Evolutionary conservation across 2,329 filamentous ascomycete genomes (phyloP).

Genomic region (Didymella lethalis): DNA sequence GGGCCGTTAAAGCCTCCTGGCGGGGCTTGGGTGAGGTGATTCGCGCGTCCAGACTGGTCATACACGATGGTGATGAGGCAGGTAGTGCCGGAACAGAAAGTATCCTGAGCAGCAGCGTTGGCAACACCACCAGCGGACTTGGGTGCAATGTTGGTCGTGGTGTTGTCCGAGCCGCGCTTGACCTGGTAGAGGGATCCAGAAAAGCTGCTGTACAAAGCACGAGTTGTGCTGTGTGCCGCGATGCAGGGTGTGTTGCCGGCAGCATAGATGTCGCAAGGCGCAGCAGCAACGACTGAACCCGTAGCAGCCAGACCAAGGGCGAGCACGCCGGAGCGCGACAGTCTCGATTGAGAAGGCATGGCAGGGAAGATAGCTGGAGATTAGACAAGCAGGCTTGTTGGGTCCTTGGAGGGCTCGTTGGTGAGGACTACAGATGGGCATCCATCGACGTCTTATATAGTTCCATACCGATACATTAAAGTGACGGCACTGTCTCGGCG

Average conservation of each 20-base stretch:
- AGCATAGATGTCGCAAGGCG: constrained; percentile 69
- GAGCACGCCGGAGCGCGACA: constrained; percentile 22
- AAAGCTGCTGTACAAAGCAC: constrained; percentile 65
- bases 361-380: not conserved
- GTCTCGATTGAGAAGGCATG: constrained; percentile 18
- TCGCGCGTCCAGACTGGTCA: constrained; percentile 69
- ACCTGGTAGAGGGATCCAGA: constrained; percentile 67
- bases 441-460: not conserved
- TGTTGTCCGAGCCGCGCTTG: constrained; percentile 61
- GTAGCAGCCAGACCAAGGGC: constrained; percentile 49
- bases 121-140: constrained; percentile 68
- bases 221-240: constrained; percentile 71
- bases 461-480: no score
- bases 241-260: constrained; percentile 68
- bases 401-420: not conserved
- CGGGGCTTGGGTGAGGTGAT: constrained; percentile 70
- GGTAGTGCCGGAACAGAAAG: constrained; percentile 67
- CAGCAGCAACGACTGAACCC: constrained; percentile 58
- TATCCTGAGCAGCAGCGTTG: constrained; percentile 67
- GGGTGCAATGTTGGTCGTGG: constrained; percentile 60
- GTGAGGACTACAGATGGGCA: not conserved
- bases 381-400: not conserved
- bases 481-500: not conserved
- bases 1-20: constrained; percentile 66
- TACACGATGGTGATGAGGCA: constrained; percentile 71